Evolutionary conservation across 1,139 yeast species (phyloP).

Genomic region (Blastobotrys apis): DNA sequence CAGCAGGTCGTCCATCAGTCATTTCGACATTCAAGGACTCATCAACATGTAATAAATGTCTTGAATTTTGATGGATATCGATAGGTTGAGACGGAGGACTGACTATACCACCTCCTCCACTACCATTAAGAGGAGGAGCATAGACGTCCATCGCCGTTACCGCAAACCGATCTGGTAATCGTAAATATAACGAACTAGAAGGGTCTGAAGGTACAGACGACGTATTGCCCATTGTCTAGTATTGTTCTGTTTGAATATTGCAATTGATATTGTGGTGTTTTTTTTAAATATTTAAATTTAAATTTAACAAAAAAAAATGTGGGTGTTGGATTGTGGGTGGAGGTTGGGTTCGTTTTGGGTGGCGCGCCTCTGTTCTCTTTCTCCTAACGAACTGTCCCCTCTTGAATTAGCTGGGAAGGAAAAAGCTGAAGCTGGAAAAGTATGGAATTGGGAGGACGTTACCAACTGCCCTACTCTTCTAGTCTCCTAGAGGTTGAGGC

Average conservation of each 20-base stretch:
- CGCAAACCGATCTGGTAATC: constrained; percentile 24
- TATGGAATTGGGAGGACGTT: no score
- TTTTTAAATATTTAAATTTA: no score
- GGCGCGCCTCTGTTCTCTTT: no score
- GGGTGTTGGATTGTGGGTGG: background rate
- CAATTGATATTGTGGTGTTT: no score
- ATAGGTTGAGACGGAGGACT: background rate
- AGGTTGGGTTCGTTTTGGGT: no score
- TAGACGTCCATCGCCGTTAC: constrained; percentile 19
- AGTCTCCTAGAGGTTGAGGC: no score
- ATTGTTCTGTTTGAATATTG: background rate
- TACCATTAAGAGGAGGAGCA: no score
- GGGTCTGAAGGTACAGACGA: constrained; percentile 25
- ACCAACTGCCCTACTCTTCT: no score
- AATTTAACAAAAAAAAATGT: background rate
- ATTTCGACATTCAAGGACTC: constrained; percentile 4
- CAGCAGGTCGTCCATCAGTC: constrained; percentile 13
- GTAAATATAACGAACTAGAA: constrained; percentile 21
- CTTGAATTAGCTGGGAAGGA: no score
- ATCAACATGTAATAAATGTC: constrained; percentile 2
- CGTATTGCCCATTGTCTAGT: constrained; percentile 25
- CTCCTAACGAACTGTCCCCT: no score
- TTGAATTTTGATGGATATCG: background rate
- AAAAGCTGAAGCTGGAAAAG: no score
- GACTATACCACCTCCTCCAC: no score